Conservation (phyloP, 805 yeast genomes). For the Wickerhamiella lipophila region DNA sequence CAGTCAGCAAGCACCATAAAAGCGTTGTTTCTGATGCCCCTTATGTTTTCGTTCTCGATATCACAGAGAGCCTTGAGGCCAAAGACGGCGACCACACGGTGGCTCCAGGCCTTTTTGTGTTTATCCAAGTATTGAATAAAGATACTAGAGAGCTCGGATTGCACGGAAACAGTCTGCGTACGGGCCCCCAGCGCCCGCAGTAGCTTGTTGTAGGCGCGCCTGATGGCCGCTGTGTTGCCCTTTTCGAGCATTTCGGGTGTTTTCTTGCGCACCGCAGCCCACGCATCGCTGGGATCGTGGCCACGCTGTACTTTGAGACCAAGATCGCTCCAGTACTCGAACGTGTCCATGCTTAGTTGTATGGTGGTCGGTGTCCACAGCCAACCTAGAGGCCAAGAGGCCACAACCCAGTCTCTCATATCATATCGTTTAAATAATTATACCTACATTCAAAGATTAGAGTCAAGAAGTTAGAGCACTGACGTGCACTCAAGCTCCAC, state of each 20-base stretch:
- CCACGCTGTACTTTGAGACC: slow-evolving; percentile 4
- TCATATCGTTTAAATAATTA: background rate
- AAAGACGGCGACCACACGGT: slow-evolving; percentile 7
- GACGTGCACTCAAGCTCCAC: too few species aligned
- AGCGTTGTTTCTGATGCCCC: slow-evolving; percentile 18
- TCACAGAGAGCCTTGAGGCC: slow-evolving; percentile 7
- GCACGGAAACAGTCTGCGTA: background rate
- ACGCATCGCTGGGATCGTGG: background rate
- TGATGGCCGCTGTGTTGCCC: slow-evolving; percentile 3
- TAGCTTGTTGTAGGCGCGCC: slow-evolving; percentile 4
- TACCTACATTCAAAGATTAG: background rate
- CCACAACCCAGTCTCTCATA: too few species aligned
- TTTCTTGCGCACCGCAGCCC: background rate
- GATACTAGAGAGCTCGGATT: slow-evolving; percentile 5
- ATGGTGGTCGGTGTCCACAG: too few species aligned
- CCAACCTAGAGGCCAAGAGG: too few species aligned
- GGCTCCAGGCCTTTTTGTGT: slow-evolving; percentile 5
- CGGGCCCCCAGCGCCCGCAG: slow-evolving; percentile 5
- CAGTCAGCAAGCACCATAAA: slow-evolving; percentile 18
- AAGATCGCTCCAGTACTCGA: slow-evolving; percentile 7
- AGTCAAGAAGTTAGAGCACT: too few species aligned
- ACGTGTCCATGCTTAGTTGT: slow-evolving; percentile 10
- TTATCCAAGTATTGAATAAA: slow-evolving; percentile 8
- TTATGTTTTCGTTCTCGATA: slow-evolving; percentile 12
- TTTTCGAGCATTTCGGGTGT: slow-evolving; percentile 6